Conservation (phyloP, 805 yeast species). For the Nakazawaea ernobii region DNA sequence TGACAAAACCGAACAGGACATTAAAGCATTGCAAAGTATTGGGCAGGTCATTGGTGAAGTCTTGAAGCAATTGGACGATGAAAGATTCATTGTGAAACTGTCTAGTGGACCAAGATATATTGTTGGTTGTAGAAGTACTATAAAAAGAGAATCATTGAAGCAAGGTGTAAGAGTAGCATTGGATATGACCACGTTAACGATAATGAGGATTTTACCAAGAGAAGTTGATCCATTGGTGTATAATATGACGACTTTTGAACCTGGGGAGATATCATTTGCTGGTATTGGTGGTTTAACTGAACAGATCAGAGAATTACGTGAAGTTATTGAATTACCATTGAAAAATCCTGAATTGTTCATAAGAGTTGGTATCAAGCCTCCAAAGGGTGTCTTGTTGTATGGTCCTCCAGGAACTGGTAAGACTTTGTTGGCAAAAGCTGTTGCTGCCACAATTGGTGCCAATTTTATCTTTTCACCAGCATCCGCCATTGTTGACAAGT, state of each 20-base stretch:
- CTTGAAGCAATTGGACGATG: slow-evolving; percentile 90
- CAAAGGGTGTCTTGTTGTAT: slow-evolving; percentile 92
- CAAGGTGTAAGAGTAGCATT: slow-evolving; percentile 95
- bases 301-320: slow-evolving; percentile 93
- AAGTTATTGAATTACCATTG: slow-evolving; percentile 93
- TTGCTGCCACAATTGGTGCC: slow-evolving; percentile 97
- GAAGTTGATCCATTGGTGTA: slow-evolving; percentile 98
- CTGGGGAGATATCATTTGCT: slow-evolving; percentile 93
- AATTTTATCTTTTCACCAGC: slow-evolving; percentile 98
- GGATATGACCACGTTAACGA: slow-evolving; percentile 96
- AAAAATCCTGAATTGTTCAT: slow-evolving; percentile 94
- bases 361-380: slow-evolving; percentile 97
- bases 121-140: slow-evolving; percentile 94
- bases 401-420: slow-evolving; percentile 99
- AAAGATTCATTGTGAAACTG: slow-evolving; percentile 92
- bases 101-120: slow-evolving; percentile 96
- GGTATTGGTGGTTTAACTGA: slow-evolving; percentile 96
- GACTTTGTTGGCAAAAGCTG: slow-evolving; percentile 93
- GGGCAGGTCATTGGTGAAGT: slow-evolving; percentile 98
- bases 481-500: slow-evolving; percentile 94
- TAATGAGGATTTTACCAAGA: slow-evolving; percentile 94
- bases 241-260: slow-evolving; percentile 96
- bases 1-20: slow-evolving; percentile 93
- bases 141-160: slow-evolving; percentile 73
- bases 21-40: slow-evolving; percentile 92